Conservation (phyloP, 2,329 filamentous ascomycete species). For the Paecilomyces sp. region DNA sequence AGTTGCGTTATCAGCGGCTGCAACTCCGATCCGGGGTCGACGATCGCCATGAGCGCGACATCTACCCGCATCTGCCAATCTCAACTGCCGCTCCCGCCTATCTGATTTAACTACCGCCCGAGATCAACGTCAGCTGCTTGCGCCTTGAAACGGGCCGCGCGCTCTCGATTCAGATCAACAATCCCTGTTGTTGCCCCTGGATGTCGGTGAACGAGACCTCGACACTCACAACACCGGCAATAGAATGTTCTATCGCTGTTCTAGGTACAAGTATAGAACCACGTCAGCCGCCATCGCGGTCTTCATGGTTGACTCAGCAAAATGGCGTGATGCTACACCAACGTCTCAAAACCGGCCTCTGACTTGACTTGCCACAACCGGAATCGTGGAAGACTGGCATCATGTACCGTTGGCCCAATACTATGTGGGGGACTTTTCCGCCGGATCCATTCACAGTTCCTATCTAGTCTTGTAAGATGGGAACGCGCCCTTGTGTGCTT, state of each 20-base stretch:
- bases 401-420: neutral
- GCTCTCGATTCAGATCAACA: neutral
- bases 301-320: slow-evolving; percentile 15
- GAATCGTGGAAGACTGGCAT: slow-evolving; percentile 1
- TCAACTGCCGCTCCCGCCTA: neutral
- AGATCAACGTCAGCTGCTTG: neutral
- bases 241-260: neutral
- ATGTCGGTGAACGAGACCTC: neutral
- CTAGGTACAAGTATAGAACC: neutral
- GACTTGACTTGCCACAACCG: slow-evolving; percentile 4
- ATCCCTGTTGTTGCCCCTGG: neutral
- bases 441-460: neutral
- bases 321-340: slow-evolving; percentile 15
- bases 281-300: neutral
- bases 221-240: neutral
- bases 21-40: neutral
- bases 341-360: slow-evolving; percentile 5
- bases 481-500: neutral
- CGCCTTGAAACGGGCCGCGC: neutral
- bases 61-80: neutral
- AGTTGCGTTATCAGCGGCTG: neutral
- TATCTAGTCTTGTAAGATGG: neutral
- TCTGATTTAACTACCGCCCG: neutral
- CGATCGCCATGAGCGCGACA: neutral
- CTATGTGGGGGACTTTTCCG: neutral